phyloP scores from a whole-genome alignment of 2,329 filamentous ascomycete species.

The Cladosporium sp. region DNA sequence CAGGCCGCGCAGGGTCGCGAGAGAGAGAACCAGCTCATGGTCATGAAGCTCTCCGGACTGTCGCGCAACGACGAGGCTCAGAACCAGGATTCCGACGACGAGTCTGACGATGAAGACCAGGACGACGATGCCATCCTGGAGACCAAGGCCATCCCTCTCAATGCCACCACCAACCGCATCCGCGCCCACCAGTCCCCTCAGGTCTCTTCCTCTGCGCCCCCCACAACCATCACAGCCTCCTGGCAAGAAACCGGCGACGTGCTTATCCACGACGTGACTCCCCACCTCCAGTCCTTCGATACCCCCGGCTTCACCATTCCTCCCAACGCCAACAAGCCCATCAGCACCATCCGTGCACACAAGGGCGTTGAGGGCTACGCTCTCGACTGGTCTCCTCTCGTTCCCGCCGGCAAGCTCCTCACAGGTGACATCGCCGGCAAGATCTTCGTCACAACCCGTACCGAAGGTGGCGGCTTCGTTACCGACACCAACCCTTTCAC shows the following conservation, averaged over 20 bases:
- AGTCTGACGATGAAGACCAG: conserved; percentile 71
- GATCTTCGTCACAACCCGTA: conserved; percentile 85
- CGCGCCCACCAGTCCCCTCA: conserved; percentile 78
- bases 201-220: conserved; percentile 67
- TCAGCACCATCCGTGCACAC: conserved; percentile 86
- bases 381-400: conserved; percentile 88
- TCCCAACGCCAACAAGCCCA: conserved; percentile 81
- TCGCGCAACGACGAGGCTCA: conserved; percentile 77
- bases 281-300: conserved; percentile 86
- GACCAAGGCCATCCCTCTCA: conserved; percentile 82
- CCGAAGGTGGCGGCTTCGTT: conserved; percentile 83
- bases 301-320: conserved; percentile 79
- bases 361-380: conserved; percentile 87
- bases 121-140: conserved; percentile 86
- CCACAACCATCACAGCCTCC: conserved; percentile 80
- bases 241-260: conserved; percentile 91
- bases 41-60: conserved; percentile 93
- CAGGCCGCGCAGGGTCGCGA: conserved; percentile 76
- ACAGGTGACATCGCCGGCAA: conserved; percentile 89
- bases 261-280: conserved; percentile 90
- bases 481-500: conserved; percentile 81
- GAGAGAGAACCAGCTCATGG: conserved; percentile 89
- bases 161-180: conserved; percentile 89
- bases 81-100: conserved; percentile 67
- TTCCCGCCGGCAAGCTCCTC: conserved; percentile 78